A percentile compares a stretch with the other conserved stretches of the same genome.
phyloP scores from a whole-genome alignment of 192 early-diverging fungal genomes.

The Coemansia sp. region DNA sequence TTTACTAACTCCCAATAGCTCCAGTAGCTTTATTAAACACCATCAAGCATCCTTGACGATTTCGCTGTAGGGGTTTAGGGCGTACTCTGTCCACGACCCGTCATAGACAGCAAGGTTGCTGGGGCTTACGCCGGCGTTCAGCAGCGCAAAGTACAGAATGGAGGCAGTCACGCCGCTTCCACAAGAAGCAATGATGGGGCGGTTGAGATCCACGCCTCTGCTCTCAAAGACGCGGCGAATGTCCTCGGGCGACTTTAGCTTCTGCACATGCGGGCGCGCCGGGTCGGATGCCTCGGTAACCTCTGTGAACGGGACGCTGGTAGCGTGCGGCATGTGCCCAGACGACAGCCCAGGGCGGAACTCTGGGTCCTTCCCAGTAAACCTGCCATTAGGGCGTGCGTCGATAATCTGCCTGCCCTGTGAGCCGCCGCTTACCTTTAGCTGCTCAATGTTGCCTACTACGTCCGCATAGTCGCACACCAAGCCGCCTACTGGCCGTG shows the following conservation, averaged over 20 bases:
- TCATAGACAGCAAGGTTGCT: constrained; percentile 75
- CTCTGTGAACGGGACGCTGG: constrained; percentile 70
- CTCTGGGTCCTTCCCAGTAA: constrained; percentile 70
- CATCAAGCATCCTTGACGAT: constrained; percentile 57
- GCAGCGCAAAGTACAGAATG: constrained; percentile 76
- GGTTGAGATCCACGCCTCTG: constrained; percentile 65
- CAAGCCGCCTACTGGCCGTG: constrained; percentile 20
- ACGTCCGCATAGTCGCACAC: constrained; percentile 63
- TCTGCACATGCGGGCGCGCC: constrained; percentile 31
- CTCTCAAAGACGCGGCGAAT: constrained; percentile 59
- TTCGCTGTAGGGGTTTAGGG: constrained; percentile 62
- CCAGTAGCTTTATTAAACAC: not conserved
- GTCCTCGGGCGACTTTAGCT: constrained; percentile 49
- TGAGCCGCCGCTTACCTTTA: constrained; percentile 20
- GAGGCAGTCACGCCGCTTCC: constrained; percentile 88
- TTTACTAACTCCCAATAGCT: not conserved
- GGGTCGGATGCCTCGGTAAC: constrained; percentile 49
- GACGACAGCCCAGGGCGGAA: constrained; percentile 72
- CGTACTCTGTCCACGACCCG: constrained; percentile 92
- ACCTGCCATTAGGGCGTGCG: constrained; percentile 60
- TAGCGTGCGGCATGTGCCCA: constrained; percentile 80
- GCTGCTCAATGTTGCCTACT: constrained; percentile 54
- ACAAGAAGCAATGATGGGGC: constrained; percentile 77
- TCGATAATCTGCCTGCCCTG: constrained; percentile 62
- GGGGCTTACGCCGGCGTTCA: constrained; percentile 59